Evolutionary conservation across 2,329 filamentous ascomycete genomes (phyloP).

Genomic region (Nakataea oryzae): DNA sequence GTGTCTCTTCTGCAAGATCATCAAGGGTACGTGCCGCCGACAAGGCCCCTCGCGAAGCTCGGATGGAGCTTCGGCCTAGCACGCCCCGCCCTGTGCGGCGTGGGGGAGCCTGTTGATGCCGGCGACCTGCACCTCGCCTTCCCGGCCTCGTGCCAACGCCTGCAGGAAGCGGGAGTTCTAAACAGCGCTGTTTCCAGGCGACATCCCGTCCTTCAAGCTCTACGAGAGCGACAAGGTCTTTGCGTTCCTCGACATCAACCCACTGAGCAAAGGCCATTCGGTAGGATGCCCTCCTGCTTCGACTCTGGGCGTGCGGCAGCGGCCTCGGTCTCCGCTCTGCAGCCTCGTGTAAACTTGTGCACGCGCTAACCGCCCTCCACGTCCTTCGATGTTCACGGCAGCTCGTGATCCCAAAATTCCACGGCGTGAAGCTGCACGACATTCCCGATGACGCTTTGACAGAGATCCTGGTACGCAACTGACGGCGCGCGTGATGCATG

Average conservation of each 20-base stretch:
- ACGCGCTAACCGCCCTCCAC: not conserved
- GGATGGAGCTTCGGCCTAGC: not conserved
- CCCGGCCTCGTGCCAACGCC: too few relatives aligned
- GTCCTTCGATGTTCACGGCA: slow-evolving; percentile 21
- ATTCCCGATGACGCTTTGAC: slow-evolving; percentile 80
- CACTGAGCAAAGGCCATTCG: slow-evolving; percentile 78
- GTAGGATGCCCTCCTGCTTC: slow-evolving; percentile 39
- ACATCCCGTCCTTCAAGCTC: slow-evolving; percentile 94
- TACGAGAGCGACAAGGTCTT: slow-evolving; percentile 89
- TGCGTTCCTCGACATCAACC: slow-evolving; percentile 93
- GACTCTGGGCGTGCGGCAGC: not conserved
- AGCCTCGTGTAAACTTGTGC: not conserved
- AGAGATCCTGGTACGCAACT: slow-evolving; percentile 63
- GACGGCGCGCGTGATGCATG: not conserved
- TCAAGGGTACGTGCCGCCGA: slow-evolving; percentile 61
- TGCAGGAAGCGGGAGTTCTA: not conserved
- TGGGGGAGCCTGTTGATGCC: too few relatives aligned
- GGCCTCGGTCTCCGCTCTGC: not conserved
- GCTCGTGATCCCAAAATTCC: slow-evolving; percentile 94
- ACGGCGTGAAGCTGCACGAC: slow-evolving; percentile 84
- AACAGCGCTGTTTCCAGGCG: slow-evolving; percentile 42
- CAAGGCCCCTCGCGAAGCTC: not conserved
- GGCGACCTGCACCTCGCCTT: too few relatives aligned
- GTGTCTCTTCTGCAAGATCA: slow-evolving; percentile 97
- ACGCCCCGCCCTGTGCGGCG: not conserved